These are phyloP conservation scores for Fusarium phyllophilum DNA, from an alignment of 2,329 filamentous ascomycete species.

Conservation along the genomic window DNA sequence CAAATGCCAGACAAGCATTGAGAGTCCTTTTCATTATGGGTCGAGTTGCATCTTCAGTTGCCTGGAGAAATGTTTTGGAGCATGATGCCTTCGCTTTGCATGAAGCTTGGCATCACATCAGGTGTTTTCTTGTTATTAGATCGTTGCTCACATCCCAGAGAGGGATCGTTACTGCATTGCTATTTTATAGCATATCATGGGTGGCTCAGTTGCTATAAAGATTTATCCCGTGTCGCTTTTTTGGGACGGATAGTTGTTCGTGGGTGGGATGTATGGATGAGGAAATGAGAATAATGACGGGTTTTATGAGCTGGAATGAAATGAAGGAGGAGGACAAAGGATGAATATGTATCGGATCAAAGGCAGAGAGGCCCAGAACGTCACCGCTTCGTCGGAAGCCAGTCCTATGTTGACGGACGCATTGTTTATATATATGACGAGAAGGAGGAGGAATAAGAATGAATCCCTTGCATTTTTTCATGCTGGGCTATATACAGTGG, in stretches of 20 bases:
- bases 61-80: slow-evolving; percentile 34
- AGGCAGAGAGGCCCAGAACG: slow-evolving; percentile 8
- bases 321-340: slow-evolving; percentile 10
- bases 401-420: slow-evolving; percentile 16
- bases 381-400: slow-evolving; percentile 2
- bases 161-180: slow-evolving; percentile 23
- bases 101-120: slow-evolving; percentile 14
- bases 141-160: slow-evolving; percentile 27
- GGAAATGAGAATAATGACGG: slow-evolving; percentile 34
- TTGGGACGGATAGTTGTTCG: slow-evolving; percentile 19
- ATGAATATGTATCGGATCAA: slow-evolving; percentile 12
- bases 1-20: slow-evolving; percentile 31
- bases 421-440: slow-evolving; percentile 16
- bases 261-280: slow-evolving; percentile 19
- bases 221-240: slow-evolving; percentile 5
- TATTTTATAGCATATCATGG: slow-evolving; percentile 27
- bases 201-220: slow-evolving; percentile 33
- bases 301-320: slow-evolving; percentile 27
- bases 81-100: slow-evolving; percentile 16
- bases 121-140: slow-evolving; percentile 41
- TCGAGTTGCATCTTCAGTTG: slow-evolving; percentile 29
- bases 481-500: slow-evolving; percentile 15
- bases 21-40: slow-evolving; percentile 16
- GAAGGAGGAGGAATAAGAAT: slow-evolving; percentile 27
- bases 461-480: slow-evolving; percentile 13